phyloP scores from a whole-genome alignment of 2,329 filamentous ascomycete species.

The Hypoxylon sp. region DNA sequence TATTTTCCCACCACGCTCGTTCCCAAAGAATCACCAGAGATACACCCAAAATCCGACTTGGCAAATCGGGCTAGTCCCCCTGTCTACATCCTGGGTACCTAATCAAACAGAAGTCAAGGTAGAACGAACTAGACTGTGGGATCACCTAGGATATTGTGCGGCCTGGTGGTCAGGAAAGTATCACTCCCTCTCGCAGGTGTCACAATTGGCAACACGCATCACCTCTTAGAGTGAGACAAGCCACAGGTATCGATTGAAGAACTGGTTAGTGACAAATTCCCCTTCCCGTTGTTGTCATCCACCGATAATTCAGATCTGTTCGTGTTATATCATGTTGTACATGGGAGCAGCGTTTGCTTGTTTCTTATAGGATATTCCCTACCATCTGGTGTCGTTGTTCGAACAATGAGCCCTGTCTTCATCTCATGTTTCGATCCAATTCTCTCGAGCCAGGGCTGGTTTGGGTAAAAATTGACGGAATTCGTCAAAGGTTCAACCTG shows the following conservation, averaged over 20 bases:
- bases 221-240: slow-evolving; percentile 28
- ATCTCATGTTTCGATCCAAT: slow-evolving; percentile 30
- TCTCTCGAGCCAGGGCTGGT: slow-evolving; percentile 24
- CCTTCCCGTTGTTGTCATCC: slow-evolving; percentile 8
- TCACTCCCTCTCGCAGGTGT: slow-evolving; percentile 17
- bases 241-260: slow-evolving; percentile 15
- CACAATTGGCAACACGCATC: slow-evolving; percentile 30
- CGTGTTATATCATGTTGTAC: slow-evolving; percentile 8
- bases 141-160: slow-evolving; percentile 22
- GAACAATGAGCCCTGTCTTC: slow-evolving; percentile 27
- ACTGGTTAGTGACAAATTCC: slow-evolving; percentile 31
- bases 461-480: slow-evolving; percentile 39
- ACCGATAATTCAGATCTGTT: slow-evolving; percentile 8
- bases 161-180: slow-evolving; percentile 16
- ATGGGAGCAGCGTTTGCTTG: slow-evolving; percentile 16
- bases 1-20: slow-evolving; percentile 37
- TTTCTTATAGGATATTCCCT: not conserved
- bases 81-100: slow-evolving; percentile 13
- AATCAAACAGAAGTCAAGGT: slow-evolving; percentile 27
- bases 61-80: slow-evolving; percentile 35
- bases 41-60: slow-evolving; percentile 22
- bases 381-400: slow-evolving; percentile 10
- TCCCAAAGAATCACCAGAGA: slow-evolving; percentile 31
- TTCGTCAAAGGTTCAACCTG: slow-evolving; percentile 20
- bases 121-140: slow-evolving; percentile 6